Percentiles rank a stretch among this genome's conserved stretches.
Evolutionary conservation across 2,329 filamentous ascomycete species (phyloP).

Genomic region (Sodiomyces alkalinus): DNA sequence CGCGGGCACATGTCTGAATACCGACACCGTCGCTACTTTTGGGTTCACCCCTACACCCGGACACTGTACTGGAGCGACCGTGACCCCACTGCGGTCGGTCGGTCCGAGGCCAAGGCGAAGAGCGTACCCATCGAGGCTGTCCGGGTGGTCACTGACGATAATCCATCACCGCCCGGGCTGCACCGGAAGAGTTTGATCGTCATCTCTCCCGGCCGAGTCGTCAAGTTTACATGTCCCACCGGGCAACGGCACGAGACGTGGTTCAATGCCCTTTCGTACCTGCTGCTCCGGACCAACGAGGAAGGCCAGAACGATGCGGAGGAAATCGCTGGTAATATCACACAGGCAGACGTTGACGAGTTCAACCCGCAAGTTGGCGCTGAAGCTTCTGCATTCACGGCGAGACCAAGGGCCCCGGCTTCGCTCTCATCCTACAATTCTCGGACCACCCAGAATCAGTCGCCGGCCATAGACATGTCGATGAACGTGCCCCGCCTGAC

Average conservation of each 20-base stretch:
- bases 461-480: slow-evolving; percentile 34
- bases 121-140: slow-evolving; percentile 90
- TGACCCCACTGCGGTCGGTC: slow-evolving; percentile 69
- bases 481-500: slow-evolving; percentile 42
- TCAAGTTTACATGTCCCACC: slow-evolving; percentile 91
- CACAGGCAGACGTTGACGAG: slow-evolving; percentile 52
- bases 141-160: slow-evolving; percentile 82
- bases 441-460: slow-evolving; percentile 50
- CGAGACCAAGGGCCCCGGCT: slow-evolving; percentile 36
- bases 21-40: slow-evolving; percentile 90
- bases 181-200: slow-evolving; percentile 90
- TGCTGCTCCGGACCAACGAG: slow-evolving; percentile 61
- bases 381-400: slow-evolving; percentile 21
- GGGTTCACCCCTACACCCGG: slow-evolving; percentile 94
- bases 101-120: slow-evolving; percentile 63
- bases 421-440: slow-evolving; percentile 75
- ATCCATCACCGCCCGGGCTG: slow-evolving; percentile 84
- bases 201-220: slow-evolving; percentile 69
- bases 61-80: slow-evolving; percentile 94
- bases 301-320: slow-evolving; percentile 48
- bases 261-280: slow-evolving; percentile 93
- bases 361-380: slow-evolving; percentile 55
- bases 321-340: slow-evolving; percentile 40
- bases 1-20: slow-evolving; percentile 78
- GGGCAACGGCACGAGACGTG: slow-evolving; percentile 93